A percentile compares a stretch with the other conserved stretches of the same genome.
phyloP scores from a whole-genome alignment of 1,284 basidiomycete species.

The Papiliotrema flavescens region DNA sequence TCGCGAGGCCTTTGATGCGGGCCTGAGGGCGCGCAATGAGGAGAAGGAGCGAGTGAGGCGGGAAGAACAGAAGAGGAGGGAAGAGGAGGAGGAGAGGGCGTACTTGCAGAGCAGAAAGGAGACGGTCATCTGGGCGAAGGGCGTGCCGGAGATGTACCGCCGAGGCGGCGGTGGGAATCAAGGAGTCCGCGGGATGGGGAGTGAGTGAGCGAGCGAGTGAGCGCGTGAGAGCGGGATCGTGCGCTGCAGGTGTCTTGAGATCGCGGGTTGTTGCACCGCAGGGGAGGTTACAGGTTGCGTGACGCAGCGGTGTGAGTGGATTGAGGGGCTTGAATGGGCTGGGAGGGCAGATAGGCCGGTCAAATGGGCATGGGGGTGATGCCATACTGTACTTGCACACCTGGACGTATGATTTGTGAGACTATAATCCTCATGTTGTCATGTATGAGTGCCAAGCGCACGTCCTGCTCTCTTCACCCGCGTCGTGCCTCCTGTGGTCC shows the following conservation, averaged over 20 bases:
- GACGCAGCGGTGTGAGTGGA: not conserved
- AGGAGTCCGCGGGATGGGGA: not conserved
- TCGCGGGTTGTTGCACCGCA: not conserved
- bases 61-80: constrained; percentile 12
- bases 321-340: too few relatives aligned
- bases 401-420: too few relatives aligned
- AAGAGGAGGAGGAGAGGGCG: constrained; percentile 25
- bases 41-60: constrained; percentile 10
- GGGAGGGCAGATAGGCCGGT: too few relatives aligned
- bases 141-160: constrained; percentile 33
- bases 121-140: constrained; percentile 32
- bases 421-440: too few relatives aligned
- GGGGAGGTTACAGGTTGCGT: not conserved
- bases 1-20: constrained; percentile 21
- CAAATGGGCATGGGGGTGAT: too few relatives aligned
- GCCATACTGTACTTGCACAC: too few relatives aligned
- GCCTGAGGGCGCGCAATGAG: constrained; percentile 13
- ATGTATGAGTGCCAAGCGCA: too few relatives aligned
- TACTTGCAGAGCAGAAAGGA: constrained; percentile 23
- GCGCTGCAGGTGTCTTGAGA: not conserved
- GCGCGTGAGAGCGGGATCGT: too few relatives aligned
- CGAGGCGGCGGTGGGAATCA: not conserved
- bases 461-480: too few relatives aligned
- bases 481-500: not conserved
- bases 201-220: not conserved